Conservation (phyloP, 768 basidiomycete genomes). For the Hypsizygus marmoreus region DNA sequence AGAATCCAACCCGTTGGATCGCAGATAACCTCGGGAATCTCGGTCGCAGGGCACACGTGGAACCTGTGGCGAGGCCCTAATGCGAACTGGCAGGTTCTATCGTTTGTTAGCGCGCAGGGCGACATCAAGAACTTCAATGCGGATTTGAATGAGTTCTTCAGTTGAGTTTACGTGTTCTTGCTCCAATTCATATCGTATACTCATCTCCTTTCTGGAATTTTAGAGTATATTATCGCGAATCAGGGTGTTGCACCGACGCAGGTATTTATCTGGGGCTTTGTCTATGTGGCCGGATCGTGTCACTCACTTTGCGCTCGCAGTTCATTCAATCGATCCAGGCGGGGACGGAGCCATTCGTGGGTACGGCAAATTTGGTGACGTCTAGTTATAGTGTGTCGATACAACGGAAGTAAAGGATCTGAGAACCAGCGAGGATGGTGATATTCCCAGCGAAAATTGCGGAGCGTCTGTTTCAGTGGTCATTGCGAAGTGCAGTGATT, state of each 20-base stretch:
- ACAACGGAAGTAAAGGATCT: no score
- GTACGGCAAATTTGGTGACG: slow-evolving; percentile 1
- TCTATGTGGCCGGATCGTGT: not conserved
- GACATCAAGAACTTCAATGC: slow-evolving; percentile 52
- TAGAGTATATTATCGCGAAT: slow-evolving; percentile 47
- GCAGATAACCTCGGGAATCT: slow-evolving; percentile 40
- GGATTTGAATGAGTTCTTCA: slow-evolving; percentile 57
- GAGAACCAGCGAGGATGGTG: no score
- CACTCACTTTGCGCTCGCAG: slow-evolving; percentile 23
- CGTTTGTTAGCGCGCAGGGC: slow-evolving; percentile 51
- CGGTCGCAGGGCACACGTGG: slow-evolving; percentile 54
- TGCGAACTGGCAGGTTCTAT: slow-evolving; percentile 55
- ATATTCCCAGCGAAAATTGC: no score
- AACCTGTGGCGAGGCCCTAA: slow-evolving; percentile 58
- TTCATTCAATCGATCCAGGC: slow-evolving; percentile 56
- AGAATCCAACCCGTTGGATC: slow-evolving; percentile 62
- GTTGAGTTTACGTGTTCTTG: slow-evolving; percentile 30
- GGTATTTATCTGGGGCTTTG: slow-evolving; percentile 27
- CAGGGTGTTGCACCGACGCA: slow-evolving; percentile 51
- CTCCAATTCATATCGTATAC: not conserved
- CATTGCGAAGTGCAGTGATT: no score
- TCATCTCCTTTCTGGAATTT: slow-evolving; percentile 1
- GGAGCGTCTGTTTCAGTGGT: no score
- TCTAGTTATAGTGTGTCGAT: not conserved
- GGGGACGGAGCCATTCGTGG: slow-evolving; percentile 52